Base-by-base conservation (phyloP, 441 rosid genomes). In the Erodium texanum region DNA sequence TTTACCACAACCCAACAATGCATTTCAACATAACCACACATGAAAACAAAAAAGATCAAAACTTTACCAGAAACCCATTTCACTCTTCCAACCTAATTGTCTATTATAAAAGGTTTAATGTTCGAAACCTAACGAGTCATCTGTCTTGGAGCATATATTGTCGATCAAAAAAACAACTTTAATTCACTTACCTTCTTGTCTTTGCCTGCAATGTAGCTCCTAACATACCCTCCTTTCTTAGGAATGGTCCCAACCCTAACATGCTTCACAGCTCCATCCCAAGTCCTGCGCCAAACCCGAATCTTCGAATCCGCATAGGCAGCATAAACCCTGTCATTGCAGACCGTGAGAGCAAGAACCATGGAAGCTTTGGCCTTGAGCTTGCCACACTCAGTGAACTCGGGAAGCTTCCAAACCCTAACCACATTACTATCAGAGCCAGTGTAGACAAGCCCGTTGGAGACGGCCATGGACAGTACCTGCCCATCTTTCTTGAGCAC, bases 401-500 rank as follows among this genome's bases (percentile, higher is more conserved):
- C 84, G 0, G 87, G 87, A 27, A 82, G 27, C 79, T 76, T 85
- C 87, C 86, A 82, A 7, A 79, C 65, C 48, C 89, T 69, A 20
- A 85, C 79, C 64, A 76, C 48, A 41, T 80, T 83, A 29, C 78
- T 43, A 24, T 77, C 81, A 0, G 87, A 80, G 10, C 87, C 87
- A 0, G 83, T 74, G 66, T 85, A 82, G 20, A 83, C 7, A 6
- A 82, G 66, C 24, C 76, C 79, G 19, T 76, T 70, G 2, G 75
- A 78, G 16, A 66, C 66, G 0, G 83, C 84, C 12, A 80, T 72
- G 23, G 83, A 76, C 3, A 83, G 69, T 32, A 85, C 68, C 72
- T 85, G 89, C 0, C 86, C 87, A 2, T 83, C 88, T 27, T 79
- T 83, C 66, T 80, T 77, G 24, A 82, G 71, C 66, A 83, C 69